Base-by-base conservation (phyloP, 148 eudicot species). In the Euryodendron excelsum region DNA sequence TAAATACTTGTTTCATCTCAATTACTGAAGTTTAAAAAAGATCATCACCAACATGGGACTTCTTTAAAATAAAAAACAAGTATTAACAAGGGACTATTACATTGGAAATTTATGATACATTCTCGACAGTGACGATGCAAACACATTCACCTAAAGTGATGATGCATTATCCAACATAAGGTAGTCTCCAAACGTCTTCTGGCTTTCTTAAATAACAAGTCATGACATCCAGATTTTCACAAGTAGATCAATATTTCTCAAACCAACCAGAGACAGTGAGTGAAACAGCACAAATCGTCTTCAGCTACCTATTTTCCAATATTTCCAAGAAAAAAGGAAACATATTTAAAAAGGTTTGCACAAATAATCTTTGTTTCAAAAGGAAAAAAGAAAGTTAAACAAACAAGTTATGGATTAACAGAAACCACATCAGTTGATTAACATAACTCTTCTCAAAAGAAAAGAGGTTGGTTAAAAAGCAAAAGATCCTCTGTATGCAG, bases 161-260 rank as follows among this genome's bases (percentile, higher is more conserved):
- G 59, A 25, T 48, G n/a, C 31, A 76, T 47, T 30, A 63, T 23
- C 60, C 4, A 45, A 30, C 41, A 75, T 45, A 27, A 61, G 58
- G 39, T 31, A 48, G 71, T 64, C 39, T 48, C 61, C 56, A 62
- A 61, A 21, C 33, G 34, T 31, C 56, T 41, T 39, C 33, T 0
- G 28, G 66, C 69, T 45, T 74, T 75, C 69, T 12, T 47, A 18
- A 48, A 45, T 31, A 47, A 71, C n/a, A 76, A 44, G 56, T 41
- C 50, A 27, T 41, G 56, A 28, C 41, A 61, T 76, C 2, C 58
- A 28, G 3, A 44, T 61, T 62, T 75, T 47, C 71, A 64, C 72
- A 53, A 63, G 30, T 48, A 13, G 45, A 69, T 76, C 36, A 25
- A 75, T 61, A 41, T 47, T 28, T 31, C 45, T 45, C 58, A 58